phyloP scores from a whole-genome alignment of 331 rosid genomes.

The Rosa hybrid region DNA sequence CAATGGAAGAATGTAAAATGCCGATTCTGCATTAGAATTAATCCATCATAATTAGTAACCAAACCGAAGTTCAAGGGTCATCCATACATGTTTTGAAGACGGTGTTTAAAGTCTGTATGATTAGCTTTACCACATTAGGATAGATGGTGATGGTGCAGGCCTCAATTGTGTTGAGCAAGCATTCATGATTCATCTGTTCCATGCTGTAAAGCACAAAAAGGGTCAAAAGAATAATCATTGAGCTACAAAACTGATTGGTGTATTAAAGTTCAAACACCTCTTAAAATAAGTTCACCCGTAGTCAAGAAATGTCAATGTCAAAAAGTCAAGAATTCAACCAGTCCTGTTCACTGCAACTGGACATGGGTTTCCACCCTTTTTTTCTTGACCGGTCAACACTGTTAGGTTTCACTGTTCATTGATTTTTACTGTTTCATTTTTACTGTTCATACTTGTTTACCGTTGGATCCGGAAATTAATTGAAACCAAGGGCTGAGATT shows the following conservation, averaged over 20 bases:
- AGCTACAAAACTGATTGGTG: not conserved
- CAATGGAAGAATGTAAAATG: constrained; percentile 75
- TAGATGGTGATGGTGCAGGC: constrained; percentile 76
- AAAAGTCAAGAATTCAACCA: too few species aligned
- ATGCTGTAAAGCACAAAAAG: constrained; percentile 53
- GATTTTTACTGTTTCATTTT: too few species aligned
- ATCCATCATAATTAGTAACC: not conserved
- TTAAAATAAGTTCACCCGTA: too few species aligned
- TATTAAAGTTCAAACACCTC: not conserved
- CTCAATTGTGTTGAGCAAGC: constrained; percentile 75
- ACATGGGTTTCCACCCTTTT: too few species aligned
- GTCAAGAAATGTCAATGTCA: too few species aligned
- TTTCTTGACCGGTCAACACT: too few species aligned
- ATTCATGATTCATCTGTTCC: constrained; percentile 95
- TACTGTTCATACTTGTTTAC: too few species aligned
- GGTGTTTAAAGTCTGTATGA: too few species aligned
- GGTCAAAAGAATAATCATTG: not conserved
- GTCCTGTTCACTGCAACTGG: too few species aligned
- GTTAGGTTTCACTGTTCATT: too few species aligned
- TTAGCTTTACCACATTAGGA: constrained; percentile 61
- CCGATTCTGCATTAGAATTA: constrained; percentile 38
- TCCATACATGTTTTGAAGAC: not conserved
- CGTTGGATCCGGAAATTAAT: too few species aligned
- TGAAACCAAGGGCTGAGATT: too few species aligned
- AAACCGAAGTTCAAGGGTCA: not conserved